Conservation (phyloP, 176 grass and related monocot genomes). For the Urochloa ruziziensis region DNA sequence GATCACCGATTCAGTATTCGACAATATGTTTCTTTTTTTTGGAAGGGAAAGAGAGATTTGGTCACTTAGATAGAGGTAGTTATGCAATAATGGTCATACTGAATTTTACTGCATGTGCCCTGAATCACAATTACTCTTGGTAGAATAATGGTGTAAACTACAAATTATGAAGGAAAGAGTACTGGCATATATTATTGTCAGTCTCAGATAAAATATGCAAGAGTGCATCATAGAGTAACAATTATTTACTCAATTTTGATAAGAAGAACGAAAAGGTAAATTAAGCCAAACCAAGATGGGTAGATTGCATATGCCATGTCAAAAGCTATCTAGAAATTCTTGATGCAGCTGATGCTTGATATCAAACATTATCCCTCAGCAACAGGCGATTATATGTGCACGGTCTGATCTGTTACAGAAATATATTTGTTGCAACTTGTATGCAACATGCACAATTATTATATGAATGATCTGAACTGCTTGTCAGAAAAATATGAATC, state of each 20-base stretch:
- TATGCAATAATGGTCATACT: background rate
- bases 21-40: background rate
- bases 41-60: background rate
- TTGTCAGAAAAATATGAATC: background rate
- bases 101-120: background rate
- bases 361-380: background rate
- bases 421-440: slow-evolving; percentile 22
- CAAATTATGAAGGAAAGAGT: background rate
- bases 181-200: no score
- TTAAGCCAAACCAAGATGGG: background rate
- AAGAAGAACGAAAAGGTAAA: background rate
- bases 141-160: background rate
- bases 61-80: background rate
- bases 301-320: no score
- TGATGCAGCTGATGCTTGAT: background rate
- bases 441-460: slow-evolving; percentile 10
- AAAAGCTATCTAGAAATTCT: background rate
- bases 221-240: background rate
- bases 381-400: background rate
- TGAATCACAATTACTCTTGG: background rate
- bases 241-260: background rate
- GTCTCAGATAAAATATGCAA: background rate
- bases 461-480: background rate
- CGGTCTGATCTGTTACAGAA: background rate
- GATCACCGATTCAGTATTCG: no score